A percentile compares a stretch with the other conserved stretches of the same genome.
phyloP scores from a whole-genome alignment of 768 basidiomycete species.

The Tricholoma saponaceum region DNA sequence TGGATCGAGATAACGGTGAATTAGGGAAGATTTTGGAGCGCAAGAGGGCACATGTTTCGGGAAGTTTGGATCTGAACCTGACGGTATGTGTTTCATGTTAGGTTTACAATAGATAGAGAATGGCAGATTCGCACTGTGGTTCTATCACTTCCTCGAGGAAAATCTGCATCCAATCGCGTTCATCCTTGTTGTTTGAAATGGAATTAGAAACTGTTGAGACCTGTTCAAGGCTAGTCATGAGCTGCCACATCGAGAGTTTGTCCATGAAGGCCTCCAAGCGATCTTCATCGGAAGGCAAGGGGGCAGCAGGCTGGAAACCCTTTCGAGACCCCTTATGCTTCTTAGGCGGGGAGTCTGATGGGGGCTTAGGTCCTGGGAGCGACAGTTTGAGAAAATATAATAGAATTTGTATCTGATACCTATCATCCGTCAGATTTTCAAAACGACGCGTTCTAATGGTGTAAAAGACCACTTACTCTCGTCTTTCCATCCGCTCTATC shows the following conservation, averaged over 20 bases:
- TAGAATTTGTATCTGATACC: constrained; percentile 73
- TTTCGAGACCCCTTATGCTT: constrained; percentile 25
- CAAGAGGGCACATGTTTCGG: constrained; percentile 53
- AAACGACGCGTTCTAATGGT: not conserved
- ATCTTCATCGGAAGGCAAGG: constrained; percentile 37
- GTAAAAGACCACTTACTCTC: constrained; percentile 43
- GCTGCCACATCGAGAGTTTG: constrained; percentile 75
- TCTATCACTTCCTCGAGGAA: constrained; percentile 70
- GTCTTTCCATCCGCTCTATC: constrained; percentile 63
- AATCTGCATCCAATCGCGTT: constrained; percentile 69
- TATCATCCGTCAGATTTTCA: constrained; percentile 20
- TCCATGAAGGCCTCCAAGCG: constrained; percentile 73
- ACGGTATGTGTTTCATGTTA: not conserved
- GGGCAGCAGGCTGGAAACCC: constrained; percentile 15
- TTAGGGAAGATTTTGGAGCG: constrained; percentile 64
- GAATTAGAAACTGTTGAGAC: constrained; percentile 11
- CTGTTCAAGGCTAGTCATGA: constrained; percentile 38
- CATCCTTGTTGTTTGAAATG: constrained; percentile 16
- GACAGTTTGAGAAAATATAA: constrained; percentile 62
- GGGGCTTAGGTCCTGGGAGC: constrained; percentile 54
- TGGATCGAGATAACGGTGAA: constrained; percentile 43
- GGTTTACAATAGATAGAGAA: not conserved
- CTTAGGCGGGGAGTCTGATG: constrained; percentile 36
- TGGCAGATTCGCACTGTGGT: constrained; percentile 41
- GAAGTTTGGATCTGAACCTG: constrained; percentile 55